Evolutionary conservation across 805 yeast species (phyloP).

Genomic region (baker's yeast (Saccharomyces cerevisiae)): DNA sequence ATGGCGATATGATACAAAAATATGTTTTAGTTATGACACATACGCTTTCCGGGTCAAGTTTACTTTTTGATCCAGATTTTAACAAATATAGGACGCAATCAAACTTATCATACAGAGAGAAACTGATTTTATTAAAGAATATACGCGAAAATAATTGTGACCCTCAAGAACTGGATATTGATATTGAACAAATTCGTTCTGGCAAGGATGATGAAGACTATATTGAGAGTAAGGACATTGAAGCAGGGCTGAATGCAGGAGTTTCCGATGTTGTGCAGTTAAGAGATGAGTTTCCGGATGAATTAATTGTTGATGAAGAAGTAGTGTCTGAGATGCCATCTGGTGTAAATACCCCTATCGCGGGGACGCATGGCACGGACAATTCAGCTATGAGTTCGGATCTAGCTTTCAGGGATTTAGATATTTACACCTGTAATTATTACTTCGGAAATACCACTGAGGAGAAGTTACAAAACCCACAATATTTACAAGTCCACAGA

Average conservation of each 20-base stretch:
- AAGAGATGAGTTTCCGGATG: constrained; percentile 13
- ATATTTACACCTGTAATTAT: constrained; percentile 56
- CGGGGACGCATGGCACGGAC: constrained; percentile 20
- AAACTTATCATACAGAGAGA: constrained; percentile 11
- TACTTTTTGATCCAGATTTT: constrained; percentile 65
- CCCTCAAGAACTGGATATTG: constrained; percentile 31
- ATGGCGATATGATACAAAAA: constrained; percentile 46
- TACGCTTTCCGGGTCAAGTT: constrained; percentile 60
- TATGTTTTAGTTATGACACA: constrained; percentile 51
- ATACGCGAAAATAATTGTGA: constrained; percentile 32
- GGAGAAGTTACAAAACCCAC: constrained; percentile 35
- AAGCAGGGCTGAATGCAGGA: constrained; percentile 7
- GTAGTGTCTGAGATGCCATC: constrained; percentile 36
- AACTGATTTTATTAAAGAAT: constrained; percentile 30
- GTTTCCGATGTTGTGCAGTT: constrained; percentile 14
- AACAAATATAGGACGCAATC: constrained; percentile 27
- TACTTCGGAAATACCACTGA: constrained; percentile 49
- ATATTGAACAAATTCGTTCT: constrained; percentile 29
- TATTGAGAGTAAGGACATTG: constrained; percentile 19
- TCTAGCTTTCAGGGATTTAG: constrained; percentile 49
- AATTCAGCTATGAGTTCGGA: constrained; percentile 46
- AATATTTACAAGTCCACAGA: constrained; percentile 49
- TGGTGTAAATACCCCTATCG: constrained; percentile 29
- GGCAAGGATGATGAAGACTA: constrained; percentile 26
- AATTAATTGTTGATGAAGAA: constrained; percentile 33